A percentile compares a stretch with the other conserved stretches of the same genome.
phyloP scores from a whole-genome alignment of 345 rosid genomes.

The Eutrema japonicum region DNA sequence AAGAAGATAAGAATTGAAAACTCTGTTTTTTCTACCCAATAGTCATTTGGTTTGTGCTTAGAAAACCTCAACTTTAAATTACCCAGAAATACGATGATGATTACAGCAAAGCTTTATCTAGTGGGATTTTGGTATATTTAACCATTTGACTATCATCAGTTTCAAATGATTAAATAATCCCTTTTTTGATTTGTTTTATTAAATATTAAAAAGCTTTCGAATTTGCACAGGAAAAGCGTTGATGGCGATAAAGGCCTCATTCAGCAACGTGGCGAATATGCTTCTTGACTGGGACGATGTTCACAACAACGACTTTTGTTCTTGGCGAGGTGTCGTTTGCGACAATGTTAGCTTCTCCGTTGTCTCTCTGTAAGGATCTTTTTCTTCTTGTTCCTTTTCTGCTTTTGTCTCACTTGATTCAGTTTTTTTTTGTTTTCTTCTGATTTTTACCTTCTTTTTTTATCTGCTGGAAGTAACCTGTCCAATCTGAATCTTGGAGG shows the following conservation, averaged over 20 bases:
- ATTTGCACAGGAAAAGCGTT: slow-evolving; percentile 65
- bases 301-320: slow-evolving; percentile 70
- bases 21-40: neutral
- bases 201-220: neutral
- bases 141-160: slow-evolving; percentile 20
- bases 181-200: neutral
- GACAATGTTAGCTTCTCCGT: slow-evolving; percentile 64
- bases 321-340: slow-evolving; percentile 93
- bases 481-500: slow-evolving; percentile 86
- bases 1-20: neutral
- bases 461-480: slow-evolving; percentile 56
- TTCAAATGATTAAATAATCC: slow-evolving; percentile 16
- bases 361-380: slow-evolving; percentile 67
- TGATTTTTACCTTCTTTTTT: neutral
- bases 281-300: slow-evolving; percentile 82
- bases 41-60: neutral
- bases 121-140: slow-evolving; percentile 17
- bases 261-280: slow-evolving; percentile 71
- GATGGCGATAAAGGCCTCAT: slow-evolving; percentile 73
- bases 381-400: neutral
- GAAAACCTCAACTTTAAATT: too few species aligned
- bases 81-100: too few species aligned
- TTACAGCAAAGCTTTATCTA: neutral
- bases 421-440: neutral
- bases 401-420: neutral